These are phyloP conservation scores for Groenewaldozyma salmanticensis DNA, from an alignment of 805 yeast genomes.

Conservation along the genomic window DNA sequence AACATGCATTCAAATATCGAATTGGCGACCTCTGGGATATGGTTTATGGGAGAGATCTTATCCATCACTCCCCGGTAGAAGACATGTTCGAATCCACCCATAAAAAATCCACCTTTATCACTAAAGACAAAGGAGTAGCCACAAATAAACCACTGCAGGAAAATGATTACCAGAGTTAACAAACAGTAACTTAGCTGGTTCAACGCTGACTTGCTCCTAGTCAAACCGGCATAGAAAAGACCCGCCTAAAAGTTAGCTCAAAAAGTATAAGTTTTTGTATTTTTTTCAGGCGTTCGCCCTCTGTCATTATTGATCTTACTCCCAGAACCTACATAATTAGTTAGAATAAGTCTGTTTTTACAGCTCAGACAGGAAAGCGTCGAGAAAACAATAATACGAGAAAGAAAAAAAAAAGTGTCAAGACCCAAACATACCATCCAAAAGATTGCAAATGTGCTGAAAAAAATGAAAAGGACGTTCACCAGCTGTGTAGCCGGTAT, in stretches of 20 bases:
- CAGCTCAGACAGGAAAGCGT: too few species aligned
- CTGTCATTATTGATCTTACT: too few species aligned
- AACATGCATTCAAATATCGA: constrained; percentile 59
- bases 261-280: constrained; percentile 25
- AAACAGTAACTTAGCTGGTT: constrained; percentile 56
- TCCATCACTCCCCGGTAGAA: constrained; percentile 40
- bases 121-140: constrained; percentile 55
- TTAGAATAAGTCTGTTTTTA: constrained; percentile 1
- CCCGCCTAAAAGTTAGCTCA: constrained; percentile 31
- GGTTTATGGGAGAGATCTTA: constrained; percentile 26
- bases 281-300: too few species aligned
- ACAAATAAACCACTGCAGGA: constrained; percentile 63
- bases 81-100: constrained; percentile 48
- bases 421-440: constrained; percentile 14
- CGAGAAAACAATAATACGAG: too few species aligned
- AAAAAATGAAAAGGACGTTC: constrained; percentile 14
- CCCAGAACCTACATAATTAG: constrained; percentile 5
- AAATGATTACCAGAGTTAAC: constrained; percentile 48
- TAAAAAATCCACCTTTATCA: constrained; percentile 30
- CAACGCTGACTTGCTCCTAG: constrained; percentile 57
- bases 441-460: constrained; percentile 15
- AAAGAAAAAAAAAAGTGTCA: too few species aligned
- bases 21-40: constrained; percentile 36
- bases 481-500: neutral
- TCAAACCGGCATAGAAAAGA: constrained; percentile 54